These are phyloP conservation scores for Tetradesmus lagerheimii DNA, from an alignment of 139 green algal genomes.

Conservation along the genomic window DNA sequence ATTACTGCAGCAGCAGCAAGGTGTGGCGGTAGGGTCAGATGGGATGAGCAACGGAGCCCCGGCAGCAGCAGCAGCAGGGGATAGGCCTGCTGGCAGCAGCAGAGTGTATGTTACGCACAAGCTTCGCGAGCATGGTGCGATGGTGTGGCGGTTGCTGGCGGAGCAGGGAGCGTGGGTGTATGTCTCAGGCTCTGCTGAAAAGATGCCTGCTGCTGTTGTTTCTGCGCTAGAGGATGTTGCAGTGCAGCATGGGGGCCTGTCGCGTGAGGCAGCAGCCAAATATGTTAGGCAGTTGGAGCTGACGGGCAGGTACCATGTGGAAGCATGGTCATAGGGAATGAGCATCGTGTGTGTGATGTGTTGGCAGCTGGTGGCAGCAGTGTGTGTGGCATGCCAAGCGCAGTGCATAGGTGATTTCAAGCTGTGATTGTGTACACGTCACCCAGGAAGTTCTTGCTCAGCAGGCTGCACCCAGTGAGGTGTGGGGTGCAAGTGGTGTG, in stretches of 20 bases:
- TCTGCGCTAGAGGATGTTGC: constrained; percentile 78
- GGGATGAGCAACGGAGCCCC: not conserved
- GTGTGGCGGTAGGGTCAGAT: not conserved
- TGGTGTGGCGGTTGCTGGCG: constrained; percentile 77
- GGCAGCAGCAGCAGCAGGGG: not conserved
- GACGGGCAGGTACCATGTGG: constrained; percentile 81
- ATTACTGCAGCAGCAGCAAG: constrained; percentile 6
- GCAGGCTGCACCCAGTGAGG: too few relatives aligned
- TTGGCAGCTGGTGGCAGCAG: too few relatives aligned
- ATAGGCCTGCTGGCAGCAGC: not conserved
- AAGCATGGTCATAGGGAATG: constrained; percentile 90
- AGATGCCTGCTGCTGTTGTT: constrained; percentile 83
- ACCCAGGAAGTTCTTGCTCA: too few relatives aligned
- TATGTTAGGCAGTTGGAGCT: constrained; percentile 79
- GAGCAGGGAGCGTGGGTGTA: constrained; percentile 73
- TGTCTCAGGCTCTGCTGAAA: constrained; percentile 82
- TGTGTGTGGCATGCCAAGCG: too few relatives aligned
- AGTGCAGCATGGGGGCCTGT: constrained; percentile 65
- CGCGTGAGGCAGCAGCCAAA: constrained; percentile 55
- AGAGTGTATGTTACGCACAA: constrained; percentile 89
- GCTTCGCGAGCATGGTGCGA: constrained; percentile 68
- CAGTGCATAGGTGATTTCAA: too few relatives aligned
- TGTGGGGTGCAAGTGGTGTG: too few relatives aligned
- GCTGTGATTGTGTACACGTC: too few relatives aligned
- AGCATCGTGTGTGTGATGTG: too few relatives aligned